These are phyloP conservation scores for Aschersonia sp. DNA, from an alignment of 2,329 filamentous ascomycete genomes.

Conservation along the genomic window DNA sequence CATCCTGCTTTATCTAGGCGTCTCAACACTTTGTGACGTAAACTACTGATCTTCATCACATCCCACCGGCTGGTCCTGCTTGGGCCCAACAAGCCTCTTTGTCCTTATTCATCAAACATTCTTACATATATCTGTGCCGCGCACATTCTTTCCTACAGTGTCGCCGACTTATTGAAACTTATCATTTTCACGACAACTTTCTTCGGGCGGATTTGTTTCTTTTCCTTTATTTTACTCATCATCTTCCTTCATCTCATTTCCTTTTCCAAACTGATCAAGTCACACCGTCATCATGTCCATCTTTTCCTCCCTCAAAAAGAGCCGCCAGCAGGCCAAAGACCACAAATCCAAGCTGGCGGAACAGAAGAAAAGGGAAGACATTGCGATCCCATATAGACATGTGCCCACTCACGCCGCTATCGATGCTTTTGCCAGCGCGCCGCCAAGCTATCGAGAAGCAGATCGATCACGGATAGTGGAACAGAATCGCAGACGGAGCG, in stretches of 20 bases:
- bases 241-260: neutral
- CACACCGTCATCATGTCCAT: constrained; percentile 33
- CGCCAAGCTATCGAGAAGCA: constrained; percentile 31
- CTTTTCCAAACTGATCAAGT: no score
- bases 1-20: neutral
- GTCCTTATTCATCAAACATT: neutral
- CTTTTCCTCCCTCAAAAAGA: constrained; percentile 36
- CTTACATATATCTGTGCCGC: neutral
- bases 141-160: neutral
- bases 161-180: neutral
- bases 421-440: constrained; percentile 41
- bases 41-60: neutral
- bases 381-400: constrained; percentile 36
- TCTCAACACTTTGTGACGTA: neutral
- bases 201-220: neutral
- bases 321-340: constrained; percentile 41
- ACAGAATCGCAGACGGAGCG: constrained; percentile 33
- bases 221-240: neutral
- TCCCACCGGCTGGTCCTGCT: neutral
- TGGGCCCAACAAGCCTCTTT: neutral
- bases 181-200: neutral
- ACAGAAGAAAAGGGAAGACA: constrained; percentile 26
- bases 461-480: constrained; percentile 34
- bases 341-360: constrained; percentile 32
- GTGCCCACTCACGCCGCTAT: constrained; percentile 46